Evolutionary conservation across 1,284 basidiomycete genomes (phyloP).

Genomic region (Singerocomus inundabilis): DNA sequence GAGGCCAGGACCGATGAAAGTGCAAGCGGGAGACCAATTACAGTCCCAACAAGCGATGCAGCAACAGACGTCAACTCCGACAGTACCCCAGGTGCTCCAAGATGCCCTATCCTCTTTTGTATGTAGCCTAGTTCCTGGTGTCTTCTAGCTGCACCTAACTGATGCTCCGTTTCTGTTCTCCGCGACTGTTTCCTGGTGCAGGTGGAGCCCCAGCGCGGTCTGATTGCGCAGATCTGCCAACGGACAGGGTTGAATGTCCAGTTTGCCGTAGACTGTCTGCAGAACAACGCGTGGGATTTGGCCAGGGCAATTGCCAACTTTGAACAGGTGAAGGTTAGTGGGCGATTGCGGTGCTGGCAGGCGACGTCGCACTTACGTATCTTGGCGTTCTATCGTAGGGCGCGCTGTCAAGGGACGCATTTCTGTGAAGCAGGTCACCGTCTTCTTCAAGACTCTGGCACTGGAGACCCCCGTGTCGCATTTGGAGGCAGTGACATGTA

Average conservation of each 20-base stretch:
- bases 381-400: constrained; percentile 32
- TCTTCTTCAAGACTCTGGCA: too few species aligned
- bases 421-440: constrained; percentile 23
- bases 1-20: constrained; percentile 66
- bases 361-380: constrained; percentile 28
- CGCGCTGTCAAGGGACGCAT: constrained; percentile 44
- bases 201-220: constrained; percentile 65
- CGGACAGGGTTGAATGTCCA: constrained; percentile 74
- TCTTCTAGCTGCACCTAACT: constrained; percentile 4
- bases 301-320: constrained; percentile 78
- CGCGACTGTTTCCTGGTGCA: constrained; percentile 31
- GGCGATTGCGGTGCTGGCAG: constrained; percentile 9
- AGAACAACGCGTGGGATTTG: constrained; percentile 79
- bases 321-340: constrained; percentile 72
- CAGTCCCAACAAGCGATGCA: constrained; percentile 22
- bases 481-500: background rate
- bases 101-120: constrained; percentile 55
- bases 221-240: constrained; percentile 66
- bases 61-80: constrained; percentile 24
- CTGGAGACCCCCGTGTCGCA: background rate
- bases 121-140: constrained; percentile 33
- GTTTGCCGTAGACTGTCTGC: constrained; percentile 79
- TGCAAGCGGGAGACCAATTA: constrained; percentile 47
- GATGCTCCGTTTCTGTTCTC: constrained; percentile 4
- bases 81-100: constrained; percentile 40